Percentiles rank a stretch among this genome's conserved stretches.
Evolutionary conservation across 176 grass and related monocot genomes (phyloP).

Genomic region (Bromus sterilis): DNA sequence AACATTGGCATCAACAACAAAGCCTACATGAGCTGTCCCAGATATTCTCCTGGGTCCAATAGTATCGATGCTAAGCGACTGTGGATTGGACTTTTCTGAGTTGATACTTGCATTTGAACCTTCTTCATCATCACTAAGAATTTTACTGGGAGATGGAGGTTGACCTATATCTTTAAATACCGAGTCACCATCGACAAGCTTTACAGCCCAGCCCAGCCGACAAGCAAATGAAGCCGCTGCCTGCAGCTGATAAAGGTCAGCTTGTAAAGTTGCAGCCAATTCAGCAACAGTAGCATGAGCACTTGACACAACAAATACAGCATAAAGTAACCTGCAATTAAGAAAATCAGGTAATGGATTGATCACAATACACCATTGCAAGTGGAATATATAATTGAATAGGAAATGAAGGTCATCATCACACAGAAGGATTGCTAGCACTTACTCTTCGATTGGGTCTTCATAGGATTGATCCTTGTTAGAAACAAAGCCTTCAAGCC

Average conservation of each 20-base stretch:
- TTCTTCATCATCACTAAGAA: slow-evolving; percentile 96
- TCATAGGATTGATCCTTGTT: slow-evolving; percentile 97
- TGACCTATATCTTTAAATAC: slow-evolving; percentile 51
- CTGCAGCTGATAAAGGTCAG: slow-evolving; percentile 81
- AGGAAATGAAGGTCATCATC: background rate
- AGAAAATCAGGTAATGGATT: slow-evolving; percentile 24
- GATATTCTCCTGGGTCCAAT: slow-evolving; percentile 57
- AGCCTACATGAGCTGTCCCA: slow-evolving; percentile 75
- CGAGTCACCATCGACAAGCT: slow-evolving; percentile 70
- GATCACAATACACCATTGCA: slow-evolving; percentile 3
- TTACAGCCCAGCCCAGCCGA: slow-evolving; percentile 81
- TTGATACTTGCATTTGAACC: slow-evolving; percentile 80
- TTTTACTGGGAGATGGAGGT: slow-evolving; percentile 43
- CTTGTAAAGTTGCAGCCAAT: slow-evolving; percentile 88
- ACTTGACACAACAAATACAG: slow-evolving; percentile 97
- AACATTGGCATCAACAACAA: slow-evolving; percentile 98
- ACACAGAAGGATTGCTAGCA: slow-evolving; percentile 12
- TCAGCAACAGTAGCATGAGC: slow-evolving; percentile 95
- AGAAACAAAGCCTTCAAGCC: slow-evolving; percentile 94
- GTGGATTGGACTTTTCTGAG: slow-evolving; percentile 73
- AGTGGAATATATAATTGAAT: background rate
- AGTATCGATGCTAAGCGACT: slow-evolving; percentile 37
- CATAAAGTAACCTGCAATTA: slow-evolving; percentile 81
- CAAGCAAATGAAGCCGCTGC: slow-evolving; percentile 97
- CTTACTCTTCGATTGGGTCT: slow-evolving; percentile 99